Evolutionary conservation across 2,329 filamentous ascomycete species (phyloP).

Genomic region (Ceratocystiopsis sp.): DNA sequence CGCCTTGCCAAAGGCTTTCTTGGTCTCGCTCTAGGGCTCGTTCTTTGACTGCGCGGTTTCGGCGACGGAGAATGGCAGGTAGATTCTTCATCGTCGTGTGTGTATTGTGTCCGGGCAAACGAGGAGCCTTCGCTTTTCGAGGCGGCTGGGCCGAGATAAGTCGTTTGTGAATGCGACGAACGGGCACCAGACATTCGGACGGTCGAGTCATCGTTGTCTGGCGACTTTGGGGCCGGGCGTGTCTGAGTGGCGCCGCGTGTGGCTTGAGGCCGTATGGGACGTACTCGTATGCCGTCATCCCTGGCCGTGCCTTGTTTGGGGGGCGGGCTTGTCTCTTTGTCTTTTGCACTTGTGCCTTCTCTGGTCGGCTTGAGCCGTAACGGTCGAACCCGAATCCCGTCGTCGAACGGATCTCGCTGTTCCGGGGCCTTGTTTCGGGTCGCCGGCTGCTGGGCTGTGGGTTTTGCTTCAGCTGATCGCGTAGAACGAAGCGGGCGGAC

Average conservation of each 20-base stretch:
- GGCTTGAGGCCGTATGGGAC: conserved; percentile 5
- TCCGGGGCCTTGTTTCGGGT: neutral
- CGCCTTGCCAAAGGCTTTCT: conserved; percentile 11
- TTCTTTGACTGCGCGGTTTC: conserved; percentile 9
- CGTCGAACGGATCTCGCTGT: conserved; percentile 7
- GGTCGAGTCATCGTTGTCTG: no score
- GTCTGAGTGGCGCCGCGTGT: neutral
- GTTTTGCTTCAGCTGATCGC: conserved; percentile 3
- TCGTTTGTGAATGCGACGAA: no score
- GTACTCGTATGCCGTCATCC: conserved; percentile 15
- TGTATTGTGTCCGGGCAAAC: no score
- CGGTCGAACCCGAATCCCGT: conserved; percentile 14
- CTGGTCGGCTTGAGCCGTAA: neutral
- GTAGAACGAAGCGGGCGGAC: conserved; percentile 19
- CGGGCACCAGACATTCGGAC: no score
- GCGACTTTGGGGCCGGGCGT: no score
- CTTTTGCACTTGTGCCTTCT: conserved; percentile 1
- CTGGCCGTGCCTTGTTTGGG: conserved; percentile 1
- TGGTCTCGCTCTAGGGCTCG: conserved; percentile 1
- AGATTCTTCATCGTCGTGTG: conserved; percentile 15
- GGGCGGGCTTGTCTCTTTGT: neutral
- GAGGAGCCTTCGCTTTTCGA: no score
- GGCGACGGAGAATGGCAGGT: conserved; percentile 7
- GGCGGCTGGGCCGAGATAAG: no score
- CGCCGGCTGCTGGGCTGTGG: neutral